These are phyloP conservation scores for Panaeolus cyanescens DNA, from an alignment of 768 basidiomycete genomes.

Conservation along the genomic window DNA sequence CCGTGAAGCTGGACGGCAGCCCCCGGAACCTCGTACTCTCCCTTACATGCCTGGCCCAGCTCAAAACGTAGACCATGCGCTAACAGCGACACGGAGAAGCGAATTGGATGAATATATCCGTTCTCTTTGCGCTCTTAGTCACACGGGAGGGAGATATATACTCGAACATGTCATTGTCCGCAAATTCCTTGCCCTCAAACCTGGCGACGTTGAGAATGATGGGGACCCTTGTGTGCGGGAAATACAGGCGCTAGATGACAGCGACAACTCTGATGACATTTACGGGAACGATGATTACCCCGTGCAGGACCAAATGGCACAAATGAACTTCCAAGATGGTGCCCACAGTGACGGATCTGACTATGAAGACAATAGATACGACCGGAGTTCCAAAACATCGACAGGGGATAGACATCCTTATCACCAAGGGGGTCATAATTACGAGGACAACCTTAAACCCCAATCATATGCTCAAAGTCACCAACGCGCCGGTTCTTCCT, in stretches of 20 bases:
- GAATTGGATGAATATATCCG: constrained; percentile 91
- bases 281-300: constrained; percentile 34
- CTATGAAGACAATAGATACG: constrained; percentile 62
- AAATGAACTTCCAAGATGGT: constrained; percentile 47
- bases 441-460: constrained; percentile 40
- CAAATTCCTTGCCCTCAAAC: constrained; percentile 79
- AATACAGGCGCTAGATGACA: constrained; percentile 53
- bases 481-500: constrained; percentile 49
- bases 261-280: constrained; percentile 37
- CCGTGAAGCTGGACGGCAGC: constrained; percentile 83
- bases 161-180: constrained; percentile 80
- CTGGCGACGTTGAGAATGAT: constrained; percentile 81
- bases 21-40: constrained; percentile 70
- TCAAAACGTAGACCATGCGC: constrained; percentile 75
- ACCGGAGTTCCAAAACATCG: constrained; percentile 42
- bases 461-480: constrained; percentile 49
- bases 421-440: constrained; percentile 33
- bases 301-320: constrained; percentile 54
- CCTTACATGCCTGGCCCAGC: constrained; percentile 98
- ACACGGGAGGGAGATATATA: constrained; percentile 72
- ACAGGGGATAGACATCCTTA: constrained; percentile 43
- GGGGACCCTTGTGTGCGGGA: constrained; percentile 60
- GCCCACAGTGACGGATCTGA: constrained; percentile 65
- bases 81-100: constrained; percentile 76
- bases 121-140: constrained; percentile 73